Conservation (phyloP, 139 green algal species). For the Haematococcus lacustris region DNA sequence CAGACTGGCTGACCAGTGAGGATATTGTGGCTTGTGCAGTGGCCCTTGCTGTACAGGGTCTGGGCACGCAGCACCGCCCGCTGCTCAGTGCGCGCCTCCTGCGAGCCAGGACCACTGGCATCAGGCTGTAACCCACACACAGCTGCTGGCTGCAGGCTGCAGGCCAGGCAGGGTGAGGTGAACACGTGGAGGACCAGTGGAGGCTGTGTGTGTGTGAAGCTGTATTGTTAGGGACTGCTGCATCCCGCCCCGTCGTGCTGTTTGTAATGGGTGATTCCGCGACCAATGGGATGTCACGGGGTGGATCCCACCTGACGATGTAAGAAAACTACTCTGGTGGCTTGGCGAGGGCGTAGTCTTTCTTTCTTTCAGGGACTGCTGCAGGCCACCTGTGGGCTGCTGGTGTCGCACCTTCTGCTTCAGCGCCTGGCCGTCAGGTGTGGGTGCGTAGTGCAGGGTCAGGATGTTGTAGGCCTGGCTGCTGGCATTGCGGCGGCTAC, state of each 20-base stretch:
- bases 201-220: background rate
- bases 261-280: background rate
- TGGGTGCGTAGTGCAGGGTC: constrained; percentile 23
- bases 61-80: constrained; percentile 14
- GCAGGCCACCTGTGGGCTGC: background rate
- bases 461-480: constrained; percentile 39
- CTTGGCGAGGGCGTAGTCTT: background rate
- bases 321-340: background rate
- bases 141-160: background rate
- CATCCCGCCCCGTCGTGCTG: background rate
- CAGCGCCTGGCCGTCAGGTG: constrained; percentile 15
- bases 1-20: constrained; percentile 30
- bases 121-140: background rate
- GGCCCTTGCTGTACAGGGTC: constrained; percentile 28
- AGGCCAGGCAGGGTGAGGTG: background rate
- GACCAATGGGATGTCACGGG: background rate
- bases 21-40: constrained; percentile 36
- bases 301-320: background rate
- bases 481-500: constrained; percentile 20
- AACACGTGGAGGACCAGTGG: background rate
- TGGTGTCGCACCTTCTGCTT: constrained; percentile 20
- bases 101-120: background rate
- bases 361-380: background rate
- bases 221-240: background rate
- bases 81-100: constrained; percentile 24